Base-by-base conservation (phyloP, 164 flowering plant genomes). In the Amborella trichopoda region DNA sequence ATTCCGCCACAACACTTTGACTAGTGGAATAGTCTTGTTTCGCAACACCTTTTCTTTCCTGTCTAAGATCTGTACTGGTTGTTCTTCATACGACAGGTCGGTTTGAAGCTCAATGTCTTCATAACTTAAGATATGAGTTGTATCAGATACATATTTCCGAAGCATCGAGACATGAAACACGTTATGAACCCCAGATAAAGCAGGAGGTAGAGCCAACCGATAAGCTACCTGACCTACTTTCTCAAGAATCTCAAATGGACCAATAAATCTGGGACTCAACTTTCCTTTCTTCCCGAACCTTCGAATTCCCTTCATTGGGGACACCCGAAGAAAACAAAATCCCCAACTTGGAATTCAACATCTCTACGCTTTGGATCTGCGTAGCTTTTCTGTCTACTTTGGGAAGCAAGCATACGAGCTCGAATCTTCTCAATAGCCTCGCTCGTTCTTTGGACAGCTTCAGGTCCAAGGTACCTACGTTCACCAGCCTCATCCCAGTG, bases 221-320 rank as follows among this genome's bases (percentile, higher is more conserved):
- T 45, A 28, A 5, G 49, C 49, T 5, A 46, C 49, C n/a, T 12
- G 18, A 5, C 48, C 48, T 4, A 45, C 30, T 26, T 22, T 45
- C 10, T 45, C 48, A 1, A 46, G 21, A 3, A 28, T 18, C 37
- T 46, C 23, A 10, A 46, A 46, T 10, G 23, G 14, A 3, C 37
- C 25, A 18, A 27, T 28, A 28, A 26, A 46, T 28, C 49, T 16
- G 3, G 38, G 49, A 2, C 16, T 17, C 3, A 46, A 18, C 23
- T 46, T 46, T 10, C 37, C 34, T 24, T 26, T 44, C 50, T 41
- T 33, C 18, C 49, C 45, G n/a, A 57, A 57, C 23, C 44, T 16
- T 9, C 23, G 4, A 2, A 36, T 27, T 4, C 49, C 50, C 16
- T 34, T 50, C 20, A 13, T 50, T 2, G 55, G 61, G 0, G 55